phyloP scores from a whole-genome alignment of 192 early-diverging fungal species.

The Phycomyces blakesleeanus region DNA sequence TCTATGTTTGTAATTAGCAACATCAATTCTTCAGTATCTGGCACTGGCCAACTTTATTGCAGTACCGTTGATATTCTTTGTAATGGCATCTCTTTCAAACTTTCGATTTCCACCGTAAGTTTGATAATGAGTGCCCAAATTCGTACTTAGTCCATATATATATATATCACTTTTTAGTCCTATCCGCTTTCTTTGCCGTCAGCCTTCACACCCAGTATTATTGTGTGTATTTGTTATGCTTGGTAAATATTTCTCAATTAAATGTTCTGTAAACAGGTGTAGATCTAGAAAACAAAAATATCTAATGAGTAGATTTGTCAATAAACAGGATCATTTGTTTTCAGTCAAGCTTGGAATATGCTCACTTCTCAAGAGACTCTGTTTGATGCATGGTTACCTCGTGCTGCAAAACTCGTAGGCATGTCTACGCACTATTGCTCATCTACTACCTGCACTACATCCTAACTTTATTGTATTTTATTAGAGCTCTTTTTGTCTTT shows the following conservation, averaged over 20 bases:
- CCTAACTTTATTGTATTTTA: neutral
- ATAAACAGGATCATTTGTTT: constrained; percentile 32
- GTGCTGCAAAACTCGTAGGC: constrained; percentile 32
- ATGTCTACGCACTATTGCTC: too few species aligned
- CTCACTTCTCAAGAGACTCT: constrained; percentile 27
- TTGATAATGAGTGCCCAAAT: too few species aligned
- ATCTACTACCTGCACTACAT: too few species aligned
- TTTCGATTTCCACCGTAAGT: constrained; percentile 33
- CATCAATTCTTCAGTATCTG: constrained; percentile 22
- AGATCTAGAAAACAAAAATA: neutral
- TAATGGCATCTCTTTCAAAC: constrained; percentile 13
- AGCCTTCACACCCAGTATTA: constrained; percentile 27
- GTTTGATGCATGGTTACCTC: constrained; percentile 27
- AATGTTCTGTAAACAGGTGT: neutral
- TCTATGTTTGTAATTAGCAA: neutral
- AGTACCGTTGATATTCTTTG: constrained; percentile 20
- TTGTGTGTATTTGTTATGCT: constrained; percentile 34
- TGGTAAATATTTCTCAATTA: constrained; percentile 16
- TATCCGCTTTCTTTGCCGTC: constrained; percentile 29
- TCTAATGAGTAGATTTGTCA: too few species aligned
- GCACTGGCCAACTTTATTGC: constrained; percentile 25
- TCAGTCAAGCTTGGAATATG: constrained; percentile 36
- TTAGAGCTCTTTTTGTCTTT: constrained; percentile 34
- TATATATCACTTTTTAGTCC: constrained; percentile 18
- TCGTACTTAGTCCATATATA: too few species aligned